A percentile compares a stretch with the other conserved stretches of the same genome.
phyloP scores from a whole-genome alignment of 2,329 filamentous ascomycete species.

The Cordyceps fumosorosea region DNA sequence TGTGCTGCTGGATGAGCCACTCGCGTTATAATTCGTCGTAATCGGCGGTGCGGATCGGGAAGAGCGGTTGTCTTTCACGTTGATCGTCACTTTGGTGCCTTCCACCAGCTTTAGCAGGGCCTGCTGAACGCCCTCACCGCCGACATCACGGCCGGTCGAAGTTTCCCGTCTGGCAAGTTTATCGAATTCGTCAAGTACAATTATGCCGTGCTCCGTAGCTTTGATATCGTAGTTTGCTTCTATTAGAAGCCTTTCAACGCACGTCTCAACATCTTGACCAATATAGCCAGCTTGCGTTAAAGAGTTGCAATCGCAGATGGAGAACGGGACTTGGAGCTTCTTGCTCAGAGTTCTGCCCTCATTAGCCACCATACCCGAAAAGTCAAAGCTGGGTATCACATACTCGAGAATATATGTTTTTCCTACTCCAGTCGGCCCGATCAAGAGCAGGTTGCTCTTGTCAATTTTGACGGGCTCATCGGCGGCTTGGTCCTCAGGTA shows the following conservation, averaged over 20 bases:
- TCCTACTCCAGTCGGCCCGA: constrained; percentile 89
- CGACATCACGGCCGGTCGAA: constrained; percentile 84
- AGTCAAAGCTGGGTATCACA: constrained; percentile 17
- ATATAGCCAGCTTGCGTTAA: constrained; percentile 97
- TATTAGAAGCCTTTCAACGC: constrained; percentile 82
- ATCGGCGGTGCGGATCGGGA: constrained; percentile 46
- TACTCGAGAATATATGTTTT: constrained; percentile 88
- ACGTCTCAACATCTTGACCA: constrained; percentile 94
- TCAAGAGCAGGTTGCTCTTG: constrained; percentile 87
- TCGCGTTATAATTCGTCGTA: constrained; percentile 44
- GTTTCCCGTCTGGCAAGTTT: constrained; percentile 90
- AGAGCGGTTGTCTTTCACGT: constrained; percentile 71
- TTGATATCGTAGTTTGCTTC: constrained; percentile 85
- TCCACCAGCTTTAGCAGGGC: constrained; percentile 93
- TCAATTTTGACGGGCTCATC: constrained; percentile 65
- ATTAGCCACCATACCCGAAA: constrained; percentile 16
- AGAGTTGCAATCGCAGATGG: constrained; percentile 91
- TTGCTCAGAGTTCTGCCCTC: constrained; percentile 73
- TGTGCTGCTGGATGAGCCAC: constrained; percentile 37
- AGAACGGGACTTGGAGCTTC: constrained; percentile 90
- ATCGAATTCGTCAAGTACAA: constrained; percentile 94
- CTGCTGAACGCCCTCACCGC: constrained; percentile 94
- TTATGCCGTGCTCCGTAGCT: constrained; percentile 82
- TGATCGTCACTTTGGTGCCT: constrained; percentile 86
- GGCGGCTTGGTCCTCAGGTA: constrained; percentile 38